Percentiles rank a stretch among this genome's conserved stretches.
phyloP scores from a whole-genome alignment of 345 rosid species.

The Populus tremula region DNA sequence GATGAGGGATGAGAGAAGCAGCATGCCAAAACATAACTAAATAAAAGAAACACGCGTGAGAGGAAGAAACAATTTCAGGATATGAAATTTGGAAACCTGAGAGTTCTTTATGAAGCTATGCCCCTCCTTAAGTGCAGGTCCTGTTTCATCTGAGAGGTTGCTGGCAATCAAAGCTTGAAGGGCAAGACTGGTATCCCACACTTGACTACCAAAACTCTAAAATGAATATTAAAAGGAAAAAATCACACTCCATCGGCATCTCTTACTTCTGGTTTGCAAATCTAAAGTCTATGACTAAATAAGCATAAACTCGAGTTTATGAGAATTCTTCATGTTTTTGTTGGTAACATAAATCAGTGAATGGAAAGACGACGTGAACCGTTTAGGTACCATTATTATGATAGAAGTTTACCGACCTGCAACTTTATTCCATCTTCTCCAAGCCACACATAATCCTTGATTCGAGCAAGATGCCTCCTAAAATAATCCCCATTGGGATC shows the following conservation, averaged over 20 bases:
- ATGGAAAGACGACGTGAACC: no score
- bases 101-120: slow-evolving; percentile 18
- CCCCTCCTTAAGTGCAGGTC: slow-evolving; percentile 10
- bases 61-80: neutral
- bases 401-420: neutral
- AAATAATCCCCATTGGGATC: slow-evolving; percentile 27
- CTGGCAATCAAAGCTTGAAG: slow-evolving; percentile 20
- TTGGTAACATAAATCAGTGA: no score
- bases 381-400: neutral
- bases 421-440: slow-evolving; percentile 22
- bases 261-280: no score
- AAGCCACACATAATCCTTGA: slow-evolving; percentile 10
- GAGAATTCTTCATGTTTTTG: no score
- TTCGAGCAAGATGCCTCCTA: slow-evolving; percentile 23
- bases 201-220: slow-evolving; percentile 24
- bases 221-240: neutral
- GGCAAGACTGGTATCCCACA: slow-evolving; percentile 20
- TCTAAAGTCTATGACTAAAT: no score
- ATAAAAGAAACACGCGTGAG: no score
- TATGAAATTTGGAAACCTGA: slow-evolving; percentile 6
- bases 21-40: neutral
- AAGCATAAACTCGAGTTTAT: no score
- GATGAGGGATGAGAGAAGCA: neutral
- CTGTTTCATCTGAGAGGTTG: slow-evolving; percentile 8
- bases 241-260: no score